Evolutionary conservation across 1,139 yeast genomes (phyloP), one percentile per base, ranked within the genome.

Genomic region (Protomyces inouyei): DNA sequence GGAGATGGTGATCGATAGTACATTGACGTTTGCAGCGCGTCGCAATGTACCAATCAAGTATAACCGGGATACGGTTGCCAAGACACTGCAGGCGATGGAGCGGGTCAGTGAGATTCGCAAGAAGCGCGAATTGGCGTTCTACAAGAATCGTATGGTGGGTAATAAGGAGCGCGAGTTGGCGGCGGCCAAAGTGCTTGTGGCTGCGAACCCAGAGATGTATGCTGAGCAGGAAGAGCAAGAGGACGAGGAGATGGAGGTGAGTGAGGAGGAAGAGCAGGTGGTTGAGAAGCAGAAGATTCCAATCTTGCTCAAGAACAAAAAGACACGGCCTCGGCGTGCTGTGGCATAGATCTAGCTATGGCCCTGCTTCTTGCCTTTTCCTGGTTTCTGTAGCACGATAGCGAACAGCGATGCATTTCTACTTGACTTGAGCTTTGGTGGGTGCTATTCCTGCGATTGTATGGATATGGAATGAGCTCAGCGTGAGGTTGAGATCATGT

Each of bases 101-200:
- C 86, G 98, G 79, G 87, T 95, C 68, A 97, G 93, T 77, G 96
- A 91, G 79, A 93, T 93, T 77, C 86, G 98, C 82, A 87, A 84
- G 76, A 90, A 86, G 83, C 87, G 99, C 82, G 98, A 95, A 79
- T 83, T 96, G 75, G 97, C 98, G 43, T 93, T 93, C 90, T 93
- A 90, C 81, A 92, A 91, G 91, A 91, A 92, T 80, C 89, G 98
- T 85, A 93, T 93, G 99, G 89, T 88, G 79, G 98, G 97, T 70
- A 93, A 95, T 79, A 87, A 86, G 78, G 97, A 88, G 71, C 85
- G 85, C 77, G 87, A 88, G 76, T 80, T 90, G 74, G 90, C 86
- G 68, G 82, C 88, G 68, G 98, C 93, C 78, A 86, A 85, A 80
- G 89, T 89, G 78, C 82, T 93, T 75, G 95, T 93, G 61, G 97